Evolutionary conservation across 2,329 filamentous ascomycete genomes (phyloP), one percentile per base, ranked within the genome.

Genomic region (Cladosporium velox): DNA sequence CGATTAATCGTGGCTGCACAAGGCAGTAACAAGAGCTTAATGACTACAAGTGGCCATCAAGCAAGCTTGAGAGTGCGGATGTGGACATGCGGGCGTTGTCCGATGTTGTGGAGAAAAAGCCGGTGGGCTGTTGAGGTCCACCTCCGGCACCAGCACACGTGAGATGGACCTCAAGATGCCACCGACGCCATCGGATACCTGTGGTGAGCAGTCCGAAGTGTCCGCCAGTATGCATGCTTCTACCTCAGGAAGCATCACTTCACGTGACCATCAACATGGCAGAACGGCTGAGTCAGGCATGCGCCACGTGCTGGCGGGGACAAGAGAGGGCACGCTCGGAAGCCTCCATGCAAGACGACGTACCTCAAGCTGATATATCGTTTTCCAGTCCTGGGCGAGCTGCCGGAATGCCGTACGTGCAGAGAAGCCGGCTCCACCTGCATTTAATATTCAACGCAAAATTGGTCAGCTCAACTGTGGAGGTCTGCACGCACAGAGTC

Each of bases 201-300:
- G 4, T 34, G 4, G 32, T 0, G 0, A 11, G 3, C 52, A 55
- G 15, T 34, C 52, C 52, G 52, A 55, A 34, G 52, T 55, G 6
- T 55, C 52, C 52, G 52, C 52, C 49, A 32, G 11, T 35, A 52
- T 10, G 49, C 49, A 30, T 30, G 44, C 49, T 0, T 30, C 18
- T 6, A 26, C 1, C 11, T 14, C n/a, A 5, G 18, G 6, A 12
- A 8, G 30, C 14, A 34, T 3, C 2, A 11, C 5, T 30, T 30
- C 52, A 55, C 52, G 52, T 32, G 52, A 55, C n/a, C n/a, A 18
- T 44, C 38, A n/a, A 12, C n/a, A 60, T 52, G 59, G 30, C 59
- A 61, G 15, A 11, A 21, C 30, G 34, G 41, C 44, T 60, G 58
- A 41, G 38, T 49, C 58, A 60, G 38, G 58, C 58, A 60, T 60